Base-by-base conservation (phyloP, 2,329 filamentous ascomycete species). In the Aspergillus piperis region DNA sequence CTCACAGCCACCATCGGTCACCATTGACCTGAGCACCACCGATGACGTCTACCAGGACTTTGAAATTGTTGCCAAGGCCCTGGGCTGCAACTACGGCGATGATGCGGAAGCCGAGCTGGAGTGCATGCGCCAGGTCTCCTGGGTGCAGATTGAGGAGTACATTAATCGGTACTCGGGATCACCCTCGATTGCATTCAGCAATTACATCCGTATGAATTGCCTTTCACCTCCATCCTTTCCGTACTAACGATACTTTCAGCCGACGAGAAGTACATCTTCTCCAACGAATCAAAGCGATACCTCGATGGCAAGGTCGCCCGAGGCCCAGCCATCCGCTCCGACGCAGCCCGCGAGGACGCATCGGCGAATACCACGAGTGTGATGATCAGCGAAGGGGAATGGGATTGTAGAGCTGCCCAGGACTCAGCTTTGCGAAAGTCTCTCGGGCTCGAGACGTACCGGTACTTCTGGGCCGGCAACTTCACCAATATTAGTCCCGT, bases 381-480 rank as follows among this genome's bases (percentile, higher is more conserved):
- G 1, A 44, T 44, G 38, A 49, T 36, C 8, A 57, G 39, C 15
- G 53, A 54, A 10, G 58, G 54, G 5, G 48, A 66, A 48, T 60
- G 57, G 59, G 19, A 50, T 25, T 66, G 64, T 50, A 42, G 53
- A 3, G 59, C 58, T n/a, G 57, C 57, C 10, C 44, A 47, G 13
- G 62, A 66, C n/a, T 58, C 60, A 0, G 55, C 39, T 2, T 8
- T 62, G 52, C 60, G 59, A 0, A 48, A 50, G 25, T 57, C 60
- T 2, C 48, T 54, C 21, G 62, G 66, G 11, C 60, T 66, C 32
- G 55, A 64, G 2, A 77, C 77, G 2, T 80, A 74, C 63, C 75
- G 77, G 19, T 80, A 78, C 64, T 67, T 73, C 49, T 79, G 78
- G 62, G 71, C 71, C 3, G 78, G 77, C 52, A 75, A 77, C 56